Percentiles rank a stretch among this genome's conserved stretches.
These are phyloP conservation scores for Protomyces macrosporus DNA, from an alignment of 1,139 yeast species.

Conservation along the genomic window DNA sequence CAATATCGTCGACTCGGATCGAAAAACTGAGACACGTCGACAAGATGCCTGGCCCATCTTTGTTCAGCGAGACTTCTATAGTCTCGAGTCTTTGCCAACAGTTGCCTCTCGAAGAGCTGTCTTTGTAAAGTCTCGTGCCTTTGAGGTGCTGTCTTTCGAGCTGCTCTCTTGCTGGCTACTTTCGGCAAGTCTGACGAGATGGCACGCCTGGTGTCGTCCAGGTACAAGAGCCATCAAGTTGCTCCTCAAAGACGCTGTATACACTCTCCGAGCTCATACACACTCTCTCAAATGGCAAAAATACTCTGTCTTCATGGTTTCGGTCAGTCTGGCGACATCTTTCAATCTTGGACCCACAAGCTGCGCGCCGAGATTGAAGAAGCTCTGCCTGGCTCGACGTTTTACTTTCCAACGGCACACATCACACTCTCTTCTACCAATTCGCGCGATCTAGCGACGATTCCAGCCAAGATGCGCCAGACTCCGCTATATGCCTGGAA, in stretches of 20 bases:
- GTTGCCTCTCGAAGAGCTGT: neutral
- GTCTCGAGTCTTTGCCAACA: too few species aligned
- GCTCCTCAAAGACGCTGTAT: neutral
- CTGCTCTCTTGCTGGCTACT: neutral
- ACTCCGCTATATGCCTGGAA: conserved; percentile 23
- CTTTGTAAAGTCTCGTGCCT: neutral
- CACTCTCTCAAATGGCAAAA: neutral
- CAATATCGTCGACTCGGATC: too few species aligned
- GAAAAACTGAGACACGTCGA: too few species aligned
- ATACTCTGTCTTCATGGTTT: conserved; percentile 22
- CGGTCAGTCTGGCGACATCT: conserved; percentile 11
- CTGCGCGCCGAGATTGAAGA: conserved; percentile 1
- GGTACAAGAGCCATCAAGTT: neutral
- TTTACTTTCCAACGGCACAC: conserved; percentile 22
- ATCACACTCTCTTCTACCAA: conserved; percentile 10
- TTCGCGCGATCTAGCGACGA: conserved; percentile 12
- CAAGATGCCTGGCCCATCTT: too few species aligned
- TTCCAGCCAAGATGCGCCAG: conserved; percentile 8
- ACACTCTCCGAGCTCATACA: neutral
- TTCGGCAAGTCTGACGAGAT: neutral
- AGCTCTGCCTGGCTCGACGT: neutral
- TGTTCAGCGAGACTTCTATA: too few species aligned
- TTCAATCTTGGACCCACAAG: conserved; percentile 5
- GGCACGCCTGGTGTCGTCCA: neutral
- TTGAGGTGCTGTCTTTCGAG: neutral